Conservation (phyloP, 352 stramenopile genomes). For the Globisporangium cystogenes region DNA sequence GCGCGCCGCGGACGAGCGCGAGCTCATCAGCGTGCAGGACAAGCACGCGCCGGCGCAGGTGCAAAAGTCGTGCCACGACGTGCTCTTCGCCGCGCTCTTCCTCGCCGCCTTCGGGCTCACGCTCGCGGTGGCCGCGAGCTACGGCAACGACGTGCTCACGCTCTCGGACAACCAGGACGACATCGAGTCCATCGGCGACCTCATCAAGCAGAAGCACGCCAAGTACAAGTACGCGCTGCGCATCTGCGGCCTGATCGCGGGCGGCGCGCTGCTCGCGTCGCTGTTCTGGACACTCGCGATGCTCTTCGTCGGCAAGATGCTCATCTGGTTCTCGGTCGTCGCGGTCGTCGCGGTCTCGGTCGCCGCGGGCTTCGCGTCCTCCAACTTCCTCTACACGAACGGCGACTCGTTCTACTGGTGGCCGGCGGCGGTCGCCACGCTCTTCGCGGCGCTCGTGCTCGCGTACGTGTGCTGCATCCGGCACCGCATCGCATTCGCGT, state of each 20-base stretch:
- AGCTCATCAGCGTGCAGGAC: conserved; percentile 5
- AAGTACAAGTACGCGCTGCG: conserved; percentile 56
- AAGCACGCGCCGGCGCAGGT: conserved; percentile 16
- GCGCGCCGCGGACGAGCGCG: conserved; percentile 1
- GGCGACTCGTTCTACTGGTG: conserved; percentile 43
- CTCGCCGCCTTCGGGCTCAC: conserved; percentile 18
- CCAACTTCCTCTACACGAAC: conserved; percentile 35
- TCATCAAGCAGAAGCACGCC: conserved; percentile 36
- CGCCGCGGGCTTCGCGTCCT: conserved; percentile 24
- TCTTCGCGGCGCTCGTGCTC: conserved; percentile 39
- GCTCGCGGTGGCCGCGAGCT: conserved; percentile 18
- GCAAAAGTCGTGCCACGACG: conserved; percentile 20
- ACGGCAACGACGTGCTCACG: conserved; percentile 22
- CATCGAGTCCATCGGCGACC: conserved; percentile 7
- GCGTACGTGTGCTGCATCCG: conserved; percentile 57
- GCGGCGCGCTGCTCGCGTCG: conserved; percentile 27
- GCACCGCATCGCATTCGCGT: conserved; percentile 62
- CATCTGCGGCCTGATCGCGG: conserved; percentile 41
- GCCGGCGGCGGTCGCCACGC: conserved; percentile 29
- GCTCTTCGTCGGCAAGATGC: conserved; percentile 46
- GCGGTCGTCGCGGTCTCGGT: conserved; percentile 35
- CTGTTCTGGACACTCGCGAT: conserved; percentile 49
- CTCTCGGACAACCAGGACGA: conserved; percentile 8
- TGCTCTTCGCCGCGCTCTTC: conserved; percentile 22
- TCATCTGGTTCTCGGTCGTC: conserved; percentile 58